Evolutionary conservation across 2,329 filamentous ascomycete species (phyloP).

Genomic region (Fusarium pseudocircinatum): DNA sequence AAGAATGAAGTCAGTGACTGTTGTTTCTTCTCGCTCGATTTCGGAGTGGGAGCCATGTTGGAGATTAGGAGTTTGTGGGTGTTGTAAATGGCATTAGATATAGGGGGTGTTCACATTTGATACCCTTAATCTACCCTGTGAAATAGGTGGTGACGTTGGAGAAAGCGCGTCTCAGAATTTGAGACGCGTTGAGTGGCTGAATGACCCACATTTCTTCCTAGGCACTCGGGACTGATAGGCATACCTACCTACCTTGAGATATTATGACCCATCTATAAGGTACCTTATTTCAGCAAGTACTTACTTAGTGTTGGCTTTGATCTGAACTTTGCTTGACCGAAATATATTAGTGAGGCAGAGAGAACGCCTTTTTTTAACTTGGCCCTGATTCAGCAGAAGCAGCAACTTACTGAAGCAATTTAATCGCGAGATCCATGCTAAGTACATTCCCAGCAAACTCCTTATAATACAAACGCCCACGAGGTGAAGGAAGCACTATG

Average conservation of each 20-base stretch:
- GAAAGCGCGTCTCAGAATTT: conserved; percentile 34
- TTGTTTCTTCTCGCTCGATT: conserved; percentile 71
- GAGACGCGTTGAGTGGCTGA: conserved; percentile 45
- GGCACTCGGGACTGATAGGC: background rate
- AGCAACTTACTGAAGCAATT: background rate
- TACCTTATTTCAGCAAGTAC: background rate
- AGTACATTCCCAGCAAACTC: background rate
- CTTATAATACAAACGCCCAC: background rate
- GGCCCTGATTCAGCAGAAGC: background rate
- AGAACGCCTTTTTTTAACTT: background rate
- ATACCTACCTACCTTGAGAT: background rate
- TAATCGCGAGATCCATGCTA: background rate
- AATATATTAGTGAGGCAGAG: background rate
- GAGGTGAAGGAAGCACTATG: background rate
- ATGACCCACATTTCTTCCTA: conserved; percentile 21
- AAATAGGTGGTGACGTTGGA: conserved; percentile 36
- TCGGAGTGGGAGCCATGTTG: conserved; percentile 50
- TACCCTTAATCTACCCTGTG: background rate
- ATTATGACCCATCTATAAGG: background rate
- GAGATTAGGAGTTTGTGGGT: background rate
- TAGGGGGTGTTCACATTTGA: conserved; percentile 13
- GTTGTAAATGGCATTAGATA: background rate
- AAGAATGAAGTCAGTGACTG: conserved; percentile 90
- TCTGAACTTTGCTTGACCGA: background rate
- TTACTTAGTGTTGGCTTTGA: background rate